phyloP scores from a whole-genome alignment of 1,284 basidiomycete genomes.

The Fistulinella cinereoalba region DNA sequence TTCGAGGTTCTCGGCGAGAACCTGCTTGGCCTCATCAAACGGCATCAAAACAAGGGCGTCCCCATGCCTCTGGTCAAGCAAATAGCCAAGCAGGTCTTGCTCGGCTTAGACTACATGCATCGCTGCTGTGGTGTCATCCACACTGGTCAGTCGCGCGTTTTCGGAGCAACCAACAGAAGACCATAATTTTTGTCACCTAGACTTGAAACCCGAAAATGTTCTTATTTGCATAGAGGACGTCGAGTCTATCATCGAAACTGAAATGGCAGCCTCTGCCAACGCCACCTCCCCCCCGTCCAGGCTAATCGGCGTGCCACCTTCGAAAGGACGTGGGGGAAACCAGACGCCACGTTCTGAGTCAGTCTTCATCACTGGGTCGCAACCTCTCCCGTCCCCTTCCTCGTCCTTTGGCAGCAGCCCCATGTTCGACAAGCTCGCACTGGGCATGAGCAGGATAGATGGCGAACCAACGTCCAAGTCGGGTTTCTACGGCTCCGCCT shows the following conservation, averaged over 20 bases:
- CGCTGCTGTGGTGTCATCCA: conserved; percentile 94
- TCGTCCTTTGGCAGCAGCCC: conserved; percentile 71
- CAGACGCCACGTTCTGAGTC: conserved; percentile 92
- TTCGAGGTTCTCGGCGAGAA: conserved; percentile 99
- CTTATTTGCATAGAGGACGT: conserved; percentile 97
- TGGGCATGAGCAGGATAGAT: conserved; percentile 86
- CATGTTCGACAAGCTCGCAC: conserved; percentile 89
- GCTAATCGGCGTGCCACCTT: conserved; percentile 93
- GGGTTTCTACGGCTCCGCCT: conserved; percentile 24
- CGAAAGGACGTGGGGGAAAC: conserved; percentile 93
- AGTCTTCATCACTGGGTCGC: conserved; percentile 90
- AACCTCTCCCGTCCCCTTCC: conserved; percentile 83
- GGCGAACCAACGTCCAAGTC: conserved; percentile 30
- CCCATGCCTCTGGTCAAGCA: conserved; percentile 93
- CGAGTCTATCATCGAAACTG: conserved; percentile 87
- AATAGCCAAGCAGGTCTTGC: conserved; percentile 94
- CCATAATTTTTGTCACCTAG: conserved; percentile 36
- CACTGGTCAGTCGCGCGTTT: conserved; percentile 53
- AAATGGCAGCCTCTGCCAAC: conserved; percentile 62
- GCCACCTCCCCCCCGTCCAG: conserved; percentile 61
- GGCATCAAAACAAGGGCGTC: conserved; percentile 92
- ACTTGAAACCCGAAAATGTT: conserved; percentile 98
- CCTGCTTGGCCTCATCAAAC: conserved; percentile 95
- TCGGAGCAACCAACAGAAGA: not conserved
- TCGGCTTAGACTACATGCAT: conserved; percentile 98